Evolutionary conservation across 2,329 filamentous ascomycete species (phyloP).

Genomic region (Scolecobasidium constrictum): DNA sequence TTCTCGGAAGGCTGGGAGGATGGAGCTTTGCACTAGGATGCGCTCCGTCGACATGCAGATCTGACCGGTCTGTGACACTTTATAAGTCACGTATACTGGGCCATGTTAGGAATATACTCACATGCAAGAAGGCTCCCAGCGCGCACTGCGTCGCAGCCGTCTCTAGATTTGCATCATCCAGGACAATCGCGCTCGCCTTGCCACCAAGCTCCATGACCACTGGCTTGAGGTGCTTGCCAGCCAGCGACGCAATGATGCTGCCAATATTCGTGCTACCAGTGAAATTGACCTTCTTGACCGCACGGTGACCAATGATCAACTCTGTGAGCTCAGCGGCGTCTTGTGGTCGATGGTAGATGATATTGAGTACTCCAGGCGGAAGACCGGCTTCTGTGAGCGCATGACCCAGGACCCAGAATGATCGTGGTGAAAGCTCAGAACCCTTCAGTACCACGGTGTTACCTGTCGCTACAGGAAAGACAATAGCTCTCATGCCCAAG

Average conservation of each 20-base stretch:
- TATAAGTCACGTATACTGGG: conserved; percentile 20
- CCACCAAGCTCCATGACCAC: conserved; percentile 35
- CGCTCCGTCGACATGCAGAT: conserved; percentile 26
- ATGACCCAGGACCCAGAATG: conserved; percentile 24
- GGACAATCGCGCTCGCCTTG: conserved; percentile 33
- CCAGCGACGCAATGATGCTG: conserved; percentile 28
- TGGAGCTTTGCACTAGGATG: conserved; percentile 27
- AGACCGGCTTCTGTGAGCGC: conserved; percentile 28
- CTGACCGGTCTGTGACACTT: conserved; percentile 19
- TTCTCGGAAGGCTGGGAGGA: conserved; percentile 24
- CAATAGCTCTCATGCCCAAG: conserved; percentile 24
- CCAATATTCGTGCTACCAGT: conserved; percentile 28
- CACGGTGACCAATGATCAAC: conserved; percentile 25
- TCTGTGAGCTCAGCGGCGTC: conserved; percentile 46
- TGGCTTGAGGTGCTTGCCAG: conserved; percentile 30
- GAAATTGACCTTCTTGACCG: conserved; percentile 29
- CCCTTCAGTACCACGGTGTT: conserved; percentile 28
- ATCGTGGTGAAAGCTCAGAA: conserved; percentile 29
- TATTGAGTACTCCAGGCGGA: conserved; percentile 42
- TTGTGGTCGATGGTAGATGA: conserved; percentile 49
- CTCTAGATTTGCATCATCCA: conserved; percentile 32
- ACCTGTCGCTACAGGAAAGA: conserved; percentile 24
- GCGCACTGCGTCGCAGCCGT: conserved; percentile 27
- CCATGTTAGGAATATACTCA: conserved; percentile 10
- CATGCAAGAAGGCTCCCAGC: conserved; percentile 20